These are phyloP conservation scores for Discostella stelligeroides DNA, from an alignment of 108 stramenopile genomes.

Conservation along the genomic window DNA sequence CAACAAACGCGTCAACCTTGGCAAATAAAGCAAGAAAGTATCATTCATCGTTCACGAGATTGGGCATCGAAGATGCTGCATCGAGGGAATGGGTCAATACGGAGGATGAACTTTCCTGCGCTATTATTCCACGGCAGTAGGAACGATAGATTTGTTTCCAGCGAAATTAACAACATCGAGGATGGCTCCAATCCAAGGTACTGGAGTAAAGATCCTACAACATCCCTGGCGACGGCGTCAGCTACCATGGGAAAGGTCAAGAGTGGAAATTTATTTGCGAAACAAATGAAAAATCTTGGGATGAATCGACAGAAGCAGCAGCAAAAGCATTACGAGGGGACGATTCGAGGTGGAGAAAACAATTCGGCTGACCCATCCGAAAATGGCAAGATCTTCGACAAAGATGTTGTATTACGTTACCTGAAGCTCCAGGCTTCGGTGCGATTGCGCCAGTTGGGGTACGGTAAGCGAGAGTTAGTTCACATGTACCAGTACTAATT, in stretches of 20 bases:
- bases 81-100: neutral
- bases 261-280: neutral
- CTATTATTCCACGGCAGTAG: neutral
- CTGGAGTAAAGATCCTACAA: slow-evolving; percentile 48
- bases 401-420: slow-evolving; percentile 33
- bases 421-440: slow-evolving; percentile 41
- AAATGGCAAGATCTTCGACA: slow-evolving; percentile 10
- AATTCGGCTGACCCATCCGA: neutral
- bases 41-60: neutral
- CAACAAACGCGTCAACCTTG: neutral
- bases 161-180: neutral
- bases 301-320: neutral
- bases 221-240: slow-evolving; percentile 47
- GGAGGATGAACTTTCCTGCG: slow-evolving; percentile 1
- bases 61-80: neutral
- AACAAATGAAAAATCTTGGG: neutral
- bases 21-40: neutral
- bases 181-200: slow-evolving; percentile 8
- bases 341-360: neutral
- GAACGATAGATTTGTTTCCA: neutral
- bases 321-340: neutral
- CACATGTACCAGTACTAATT: neutral
- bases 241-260: slow-evolving; percentile 18
- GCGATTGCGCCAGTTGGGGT: slow-evolving; percentile 46
- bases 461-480: slow-evolving; percentile 28